Conservation (phyloP, 495 filamentous ascomycete genomes). For the Neurospora africana region DNA sequence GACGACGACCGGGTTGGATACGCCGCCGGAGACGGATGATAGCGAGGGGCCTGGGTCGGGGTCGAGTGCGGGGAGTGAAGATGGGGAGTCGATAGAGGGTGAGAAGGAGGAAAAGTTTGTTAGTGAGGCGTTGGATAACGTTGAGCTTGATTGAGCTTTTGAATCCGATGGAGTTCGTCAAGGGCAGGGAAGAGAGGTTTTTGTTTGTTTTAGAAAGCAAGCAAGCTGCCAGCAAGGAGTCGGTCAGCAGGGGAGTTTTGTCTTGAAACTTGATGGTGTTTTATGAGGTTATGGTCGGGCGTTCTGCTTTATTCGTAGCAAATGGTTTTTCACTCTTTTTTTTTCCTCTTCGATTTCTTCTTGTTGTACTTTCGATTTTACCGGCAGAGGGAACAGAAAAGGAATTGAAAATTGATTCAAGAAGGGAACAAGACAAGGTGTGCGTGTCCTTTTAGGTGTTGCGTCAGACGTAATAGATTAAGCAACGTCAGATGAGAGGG, state of each 20-base stretch:
- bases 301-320: too few relatives aligned
- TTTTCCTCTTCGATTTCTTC: too few relatives aligned
- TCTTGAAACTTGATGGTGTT: too few relatives aligned
- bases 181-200: not conserved
- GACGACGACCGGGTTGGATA: conserved; percentile 20
- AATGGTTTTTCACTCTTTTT: too few relatives aligned
- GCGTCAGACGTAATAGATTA: too few relatives aligned
- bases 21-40: conserved; percentile 38
- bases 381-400: too few relatives aligned
- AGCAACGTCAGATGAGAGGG: too few relatives aligned
- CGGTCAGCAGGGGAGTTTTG: not conserved
- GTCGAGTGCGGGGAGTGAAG: conserved; percentile 24
- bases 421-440: too few relatives aligned
- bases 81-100: conserved; percentile 18
- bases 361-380: too few relatives aligned
- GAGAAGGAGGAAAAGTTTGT: conserved; percentile 25
- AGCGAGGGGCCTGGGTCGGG: conserved; percentile 18
- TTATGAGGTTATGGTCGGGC: not conserved
- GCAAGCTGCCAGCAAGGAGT: not conserved
- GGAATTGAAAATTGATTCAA: too few relatives aligned
- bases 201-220: not conserved
- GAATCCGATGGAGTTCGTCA: not conserved
- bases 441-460: too few relatives aligned
- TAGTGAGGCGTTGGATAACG: conserved; percentile 30
- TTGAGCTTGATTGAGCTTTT: conserved; percentile 32